Percentiles rank a stretch among this genome's conserved stretches.
These are phyloP conservation scores for Schwanniomyces polymorphus DNA, from an alignment of 805 yeast genomes.

Conservation along the genomic window DNA sequence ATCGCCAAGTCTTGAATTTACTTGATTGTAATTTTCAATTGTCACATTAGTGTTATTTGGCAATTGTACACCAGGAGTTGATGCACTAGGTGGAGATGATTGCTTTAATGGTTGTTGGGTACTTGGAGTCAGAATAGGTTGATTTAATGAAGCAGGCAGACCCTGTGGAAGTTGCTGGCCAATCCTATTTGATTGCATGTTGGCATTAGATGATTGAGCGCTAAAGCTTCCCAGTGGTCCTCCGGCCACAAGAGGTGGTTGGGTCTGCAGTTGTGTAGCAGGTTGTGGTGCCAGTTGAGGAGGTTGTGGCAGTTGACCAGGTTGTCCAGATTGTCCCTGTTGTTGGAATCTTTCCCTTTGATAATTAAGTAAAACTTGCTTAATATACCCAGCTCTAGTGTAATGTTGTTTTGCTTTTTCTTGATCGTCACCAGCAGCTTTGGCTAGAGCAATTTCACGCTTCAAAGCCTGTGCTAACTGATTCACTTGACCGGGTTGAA, in stretches of 20 bases:
- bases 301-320: conserved; percentile 3
- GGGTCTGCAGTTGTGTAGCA: neutral
- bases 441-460: conserved; percentile 60
- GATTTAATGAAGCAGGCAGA: conserved; percentile 3
- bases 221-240: neutral
- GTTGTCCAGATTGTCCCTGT: conserved; percentile 19
- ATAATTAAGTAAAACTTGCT: conserved; percentile 56
- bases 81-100: conserved; percentile 4
- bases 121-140: conserved; percentile 2
- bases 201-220: conserved; percentile 1
- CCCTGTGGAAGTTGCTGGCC: conserved; percentile 1
- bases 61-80: neutral
- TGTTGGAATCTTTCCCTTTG: conserved; percentile 33
- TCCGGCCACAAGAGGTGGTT: neutral
- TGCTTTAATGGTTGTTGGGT: conserved; percentile 1
- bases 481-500: conserved; percentile 54
- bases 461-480: conserved; percentile 61
- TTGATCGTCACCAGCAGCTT: conserved; percentile 57
- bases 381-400: conserved; percentile 62
- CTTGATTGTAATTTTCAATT: conserved; percentile 40
- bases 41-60: conserved; percentile 21
- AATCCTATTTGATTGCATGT: neutral
- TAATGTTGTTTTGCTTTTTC: conserved; percentile 64
- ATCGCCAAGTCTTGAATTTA: conserved; percentile 48
- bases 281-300: conserved; percentile 1